Base-by-base conservation (phyloP, 2,329 filamentous ascomycete genomes). In the Aspergillus quadrilineatus region DNA sequence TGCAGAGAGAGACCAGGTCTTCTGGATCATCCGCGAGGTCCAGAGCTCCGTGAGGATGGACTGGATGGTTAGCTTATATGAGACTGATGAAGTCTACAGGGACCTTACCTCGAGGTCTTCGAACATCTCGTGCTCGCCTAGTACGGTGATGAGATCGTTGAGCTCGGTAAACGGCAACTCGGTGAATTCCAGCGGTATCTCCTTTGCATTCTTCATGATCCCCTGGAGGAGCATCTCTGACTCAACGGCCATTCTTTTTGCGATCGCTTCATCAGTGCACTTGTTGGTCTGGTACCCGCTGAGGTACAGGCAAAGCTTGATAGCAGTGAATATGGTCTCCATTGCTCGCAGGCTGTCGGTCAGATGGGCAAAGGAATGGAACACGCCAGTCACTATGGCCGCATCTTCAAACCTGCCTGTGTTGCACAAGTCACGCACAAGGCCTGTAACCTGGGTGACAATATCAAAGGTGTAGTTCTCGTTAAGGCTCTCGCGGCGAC, bases 11-110 rank as follows among this genome's bases (percentile, higher is more conserved):
- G 75, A 70, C 78, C 78, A 80, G 46, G 70, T 74, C 45, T 72
- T 72, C 52, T 80, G 77, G 32, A 75, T 73, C 39, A 79, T 71
- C 29, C 78, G 74, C 1, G 76, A 77, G 30, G 74, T 75, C 78
- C 78, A 80, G 7, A 80, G 74, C 1, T 74, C 67, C 47, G 72
- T 73, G 15, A 80, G 74, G 43, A 80, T 72, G 17, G 56, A 56
- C 67, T 67, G 14, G 22, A 22, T 22, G 22, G 22, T 1, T 2
- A 22, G 2, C 26, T n/a, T 50, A 37, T n/a, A 14, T 32, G 49
- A 7, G 44, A 6, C 41, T 12, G 3, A 3, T 3, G 1, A 36
- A 3, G 15, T 10, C 52, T 10, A n/a, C 3, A 22, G 14, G 12
- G 6, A 2, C 37, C 28, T 10, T 63, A 69, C 68, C 64, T 76